phyloP scores from a whole-genome alignment of 2,329 filamentous ascomycete genomes.

The Hypoxylon sp. region DNA sequence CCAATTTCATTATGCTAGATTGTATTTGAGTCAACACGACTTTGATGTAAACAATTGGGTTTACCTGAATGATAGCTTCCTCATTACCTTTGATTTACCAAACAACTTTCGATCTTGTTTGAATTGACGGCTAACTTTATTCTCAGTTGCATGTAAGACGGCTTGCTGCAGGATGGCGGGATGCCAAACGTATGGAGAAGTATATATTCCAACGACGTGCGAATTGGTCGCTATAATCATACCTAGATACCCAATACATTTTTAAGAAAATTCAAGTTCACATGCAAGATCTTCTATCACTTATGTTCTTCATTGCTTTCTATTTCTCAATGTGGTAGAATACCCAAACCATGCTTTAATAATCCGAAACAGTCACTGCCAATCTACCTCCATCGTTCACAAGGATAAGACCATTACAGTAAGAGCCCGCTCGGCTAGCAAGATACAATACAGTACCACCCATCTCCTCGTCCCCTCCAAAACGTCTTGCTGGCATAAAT shows the following conservation, averaged over 20 bases:
- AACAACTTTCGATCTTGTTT: not conserved
- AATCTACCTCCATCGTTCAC: conserved; percentile 42
- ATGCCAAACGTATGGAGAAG: too few species aligned
- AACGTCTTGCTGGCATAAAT: conserved; percentile 41
- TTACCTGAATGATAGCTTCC: conserved; percentile 35
- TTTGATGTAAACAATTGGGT: conserved; percentile 47
- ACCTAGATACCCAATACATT: too few species aligned
- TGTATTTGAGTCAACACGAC: conserved; percentile 55
- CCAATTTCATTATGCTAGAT: conserved; percentile 56
- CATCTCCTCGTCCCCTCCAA: conserved; percentile 44
- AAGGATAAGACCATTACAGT: conserved; percentile 42
- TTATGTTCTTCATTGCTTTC: too few species aligned
- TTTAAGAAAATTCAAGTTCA: too few species aligned
- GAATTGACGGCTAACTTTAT: conserved; percentile 14
- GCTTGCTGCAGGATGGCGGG: too few species aligned
- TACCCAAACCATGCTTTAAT: too few species aligned
- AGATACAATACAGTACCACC: conserved; percentile 42
- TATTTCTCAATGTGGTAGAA: too few species aligned
- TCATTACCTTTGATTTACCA: not conserved
- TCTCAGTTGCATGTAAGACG: conserved; percentile 9
- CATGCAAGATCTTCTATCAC: too few species aligned
- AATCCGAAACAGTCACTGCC: conserved; percentile 38
- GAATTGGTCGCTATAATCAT: too few species aligned
- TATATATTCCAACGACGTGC: too few species aligned
- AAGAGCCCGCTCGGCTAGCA: conserved; percentile 43